Evolutionary conservation across 202 grass and related monocot species (phyloP).

Genomic region (Dendrocalamus latiflorus): DNA sequence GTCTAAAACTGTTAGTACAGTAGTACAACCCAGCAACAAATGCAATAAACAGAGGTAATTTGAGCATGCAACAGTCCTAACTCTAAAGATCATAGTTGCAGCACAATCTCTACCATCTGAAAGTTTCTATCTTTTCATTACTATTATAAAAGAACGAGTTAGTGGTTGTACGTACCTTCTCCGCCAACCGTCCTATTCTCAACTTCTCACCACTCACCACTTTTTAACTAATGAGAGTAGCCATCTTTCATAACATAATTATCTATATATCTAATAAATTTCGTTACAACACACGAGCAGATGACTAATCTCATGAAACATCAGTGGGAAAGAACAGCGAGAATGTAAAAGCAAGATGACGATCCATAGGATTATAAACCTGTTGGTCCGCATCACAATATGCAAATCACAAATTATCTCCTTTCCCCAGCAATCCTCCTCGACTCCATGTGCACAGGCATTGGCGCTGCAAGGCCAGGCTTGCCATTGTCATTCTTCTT

Average conservation of each 20-base stretch:
- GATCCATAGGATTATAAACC: conserved; percentile 3
- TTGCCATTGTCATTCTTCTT: conserved; percentile 32
- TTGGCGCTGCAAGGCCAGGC: conserved; percentile 40
- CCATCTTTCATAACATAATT: too few relatives aligned
- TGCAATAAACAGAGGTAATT: not conserved
- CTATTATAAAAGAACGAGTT: too few relatives aligned
- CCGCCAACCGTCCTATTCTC: too few relatives aligned
- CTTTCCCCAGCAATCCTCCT: conserved; percentile 19
- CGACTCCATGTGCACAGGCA: conserved; percentile 55
- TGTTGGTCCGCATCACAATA: not conserved
- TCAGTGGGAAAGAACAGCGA: not conserved
- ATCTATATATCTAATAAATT: too few relatives aligned
- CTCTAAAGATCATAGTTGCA: conserved; percentile 7
- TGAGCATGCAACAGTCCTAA: conserved; percentile 2
- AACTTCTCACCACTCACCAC: too few relatives aligned
- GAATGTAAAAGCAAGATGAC: not conserved
- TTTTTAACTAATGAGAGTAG: too few relatives aligned
- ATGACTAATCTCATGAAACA: not conserved
- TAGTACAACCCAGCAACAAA: conserved; percentile 23
- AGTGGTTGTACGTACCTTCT: rapidly evolving
- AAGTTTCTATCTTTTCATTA: not conserved
- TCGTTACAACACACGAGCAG: too few relatives aligned
- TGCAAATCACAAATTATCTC: conserved; percentile 14
- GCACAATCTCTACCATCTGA: conserved; percentile 5
- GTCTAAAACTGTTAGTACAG: not conserved